Base-by-base conservation (phyloP, 2,329 filamentous ascomycete species). In the Ciborinia camelliae region DNA sequence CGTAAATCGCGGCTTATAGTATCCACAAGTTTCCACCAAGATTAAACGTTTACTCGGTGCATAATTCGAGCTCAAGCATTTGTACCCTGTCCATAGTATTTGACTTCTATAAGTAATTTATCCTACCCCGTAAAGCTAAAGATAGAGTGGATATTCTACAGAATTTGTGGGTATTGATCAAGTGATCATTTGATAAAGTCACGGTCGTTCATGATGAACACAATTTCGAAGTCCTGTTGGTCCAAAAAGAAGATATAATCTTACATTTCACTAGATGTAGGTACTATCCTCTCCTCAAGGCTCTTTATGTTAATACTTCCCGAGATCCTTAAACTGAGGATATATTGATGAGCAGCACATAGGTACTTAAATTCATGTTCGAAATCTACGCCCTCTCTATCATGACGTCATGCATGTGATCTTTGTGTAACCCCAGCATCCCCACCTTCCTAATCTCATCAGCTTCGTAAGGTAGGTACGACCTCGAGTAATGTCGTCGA, bases 11-110 rank as follows among this genome's bases (percentile, higher is more conserved):
- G 65, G 59, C 23, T 65, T 68, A n/a, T n/a, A 1, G 66, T 79
- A 72, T 86, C 81, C 57, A 85, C 18, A 43, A 80, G 78, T 55
- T 80, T 73, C 84, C 85, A 88, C 86, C 85, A 88, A 3, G 85
- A 86, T 75, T 84, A 86, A 15, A 78, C 79, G n/a, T n/a, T n/a
- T n/a, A 1, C 72, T 73, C 2, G 86, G 83, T 3, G 81, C 79
- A 74, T 86, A n/a, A n/a, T n/a, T n/a, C n/a, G n/a, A n/a, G n/a
- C n/a, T n/a, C n/a, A n/a, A n/a, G n/a, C n/a, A n/a, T n/a, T n/a
- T n/a, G n/a, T n/a, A n/a, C n/a, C n/a, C n/a, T n/a, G n/a, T n/a
- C n/a, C n/a, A n/a, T n/a, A n/a, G n/a, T n/a, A n/a, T n/a, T n/a
- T n/a, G n/a, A n/a, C n/a, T n/a, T n/a, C n/a, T n/a, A n/a, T n/a